Conservation (phyloP, 495 filamentous ascomycete species). For the Lasiosphaeris hirsuta region DNA sequence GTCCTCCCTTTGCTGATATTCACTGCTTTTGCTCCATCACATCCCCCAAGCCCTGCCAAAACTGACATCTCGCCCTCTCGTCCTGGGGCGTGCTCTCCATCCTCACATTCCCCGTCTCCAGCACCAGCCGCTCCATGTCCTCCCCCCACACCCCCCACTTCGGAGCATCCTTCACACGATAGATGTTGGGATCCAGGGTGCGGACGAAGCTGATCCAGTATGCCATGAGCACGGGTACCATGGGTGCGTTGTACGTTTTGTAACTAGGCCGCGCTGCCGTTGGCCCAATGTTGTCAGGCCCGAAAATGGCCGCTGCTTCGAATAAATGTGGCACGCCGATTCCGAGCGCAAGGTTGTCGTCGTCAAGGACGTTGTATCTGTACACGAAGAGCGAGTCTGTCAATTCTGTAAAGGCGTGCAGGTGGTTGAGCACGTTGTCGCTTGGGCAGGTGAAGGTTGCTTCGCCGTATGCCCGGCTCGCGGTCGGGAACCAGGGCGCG, state of each 20-base stretch:
- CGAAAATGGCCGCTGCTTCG: constrained; percentile 42
- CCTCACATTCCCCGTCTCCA: constrained; percentile 33
- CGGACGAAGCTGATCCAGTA: constrained; percentile 44
- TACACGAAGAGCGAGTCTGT: constrained; percentile 14
- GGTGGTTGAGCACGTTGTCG: constrained; percentile 28
- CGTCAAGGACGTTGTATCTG: constrained; percentile 28
- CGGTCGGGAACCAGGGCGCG: constrained; percentile 37
- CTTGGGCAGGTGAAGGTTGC: constrained; percentile 62
- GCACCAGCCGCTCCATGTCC: constrained; percentile 22
- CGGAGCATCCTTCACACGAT: constrained; percentile 21
- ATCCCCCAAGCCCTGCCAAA: constrained; percentile 38
- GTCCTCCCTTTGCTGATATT: not conserved
- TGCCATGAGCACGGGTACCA: constrained; percentile 37
- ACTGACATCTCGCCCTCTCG: constrained; percentile 25
- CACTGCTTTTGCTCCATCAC: constrained; percentile 31
- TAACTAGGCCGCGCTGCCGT: constrained; percentile 27
- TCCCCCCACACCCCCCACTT: constrained; percentile 34
- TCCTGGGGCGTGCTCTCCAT: constrained; percentile 33
- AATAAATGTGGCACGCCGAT: constrained; percentile 28
- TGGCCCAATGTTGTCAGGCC: constrained; percentile 31
- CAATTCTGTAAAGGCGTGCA: not conserved
- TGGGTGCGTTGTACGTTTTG: constrained; percentile 31
- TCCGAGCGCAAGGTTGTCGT: constrained; percentile 14
- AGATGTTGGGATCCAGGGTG: constrained; percentile 34
- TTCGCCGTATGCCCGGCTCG: constrained; percentile 57